Evolutionary conservation across 306 rosid genomes (phyloP), one percentile per base, ranked within the genome.

Genomic region (Casuarina glauca): DNA sequence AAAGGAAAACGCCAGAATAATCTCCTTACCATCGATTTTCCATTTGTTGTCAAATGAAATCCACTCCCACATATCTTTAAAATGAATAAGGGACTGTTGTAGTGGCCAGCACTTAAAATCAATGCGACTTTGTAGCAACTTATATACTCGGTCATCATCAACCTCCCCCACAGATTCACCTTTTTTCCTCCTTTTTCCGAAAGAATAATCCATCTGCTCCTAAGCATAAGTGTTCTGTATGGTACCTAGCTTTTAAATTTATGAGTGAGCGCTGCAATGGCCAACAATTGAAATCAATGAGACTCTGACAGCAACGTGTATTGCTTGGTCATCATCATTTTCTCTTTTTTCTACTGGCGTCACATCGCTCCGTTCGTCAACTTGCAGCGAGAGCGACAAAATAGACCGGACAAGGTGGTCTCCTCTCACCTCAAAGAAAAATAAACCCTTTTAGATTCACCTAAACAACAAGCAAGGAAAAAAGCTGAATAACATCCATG

Each of bases 251-350:
- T 54, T 15, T 70, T 9, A 13, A 45, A 48, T 15, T 39, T 5
- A 60, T 5, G 39, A 68, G 69, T n/a, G 41, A 10, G 67, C 11
- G 36, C 4, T 16, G 42, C 4, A 36, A 1, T 61, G 68, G 68
- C 44, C 44, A 61, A 12, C 68, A 57, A 58, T 45, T 26, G 15
- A 61, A 61, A 61, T 35, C 44, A 61, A 35, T 61, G 44, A 11
- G 68, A 61, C n/a, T 36, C 5, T 42, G 78, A 81, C 38, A 72
- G 41, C 61, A 17, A 72, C 62, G 1, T 43, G 12, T 69, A 19
- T 3, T 55, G 80, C 36, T 71, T 45, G 16, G 70, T 44, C 76
- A 71, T 3, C 74, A 53, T 81, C 81, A 44, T 55, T 54, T 52
- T 70, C 41, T 68, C 53, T 20, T 12, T 36, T 74, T 74, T 36